Evolutionary conservation across 1,139 yeast genomes (phyloP).

Genomic region (Trichomonascaceae sp.): DNA sequence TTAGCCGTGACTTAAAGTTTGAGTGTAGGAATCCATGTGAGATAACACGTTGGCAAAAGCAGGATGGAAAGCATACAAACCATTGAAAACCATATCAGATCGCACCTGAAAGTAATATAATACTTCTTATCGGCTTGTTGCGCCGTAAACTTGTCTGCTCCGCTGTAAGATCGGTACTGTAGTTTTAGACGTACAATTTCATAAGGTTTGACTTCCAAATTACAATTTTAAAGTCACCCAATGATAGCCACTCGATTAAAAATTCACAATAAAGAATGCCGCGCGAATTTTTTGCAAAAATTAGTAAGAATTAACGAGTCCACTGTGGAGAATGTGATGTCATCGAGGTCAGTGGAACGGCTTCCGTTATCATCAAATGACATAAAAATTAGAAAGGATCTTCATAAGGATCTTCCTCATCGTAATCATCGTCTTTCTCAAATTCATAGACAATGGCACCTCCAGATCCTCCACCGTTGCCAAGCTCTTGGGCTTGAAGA

Average conservation of each 20-base stretch:
- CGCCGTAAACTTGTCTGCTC: neutral
- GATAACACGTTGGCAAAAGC: too few relatives aligned
- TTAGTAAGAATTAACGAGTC: neutral
- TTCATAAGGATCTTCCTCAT: slow-evolving; percentile 95
- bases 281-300: neutral
- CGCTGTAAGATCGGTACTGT: neutral
- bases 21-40: too few relatives aligned
- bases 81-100: neutral
- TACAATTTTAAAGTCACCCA: neutral
- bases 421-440: slow-evolving; percentile 81
- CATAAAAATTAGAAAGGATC: slow-evolving; percentile 62
- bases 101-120: neutral
- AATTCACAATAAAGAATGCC: neutral
- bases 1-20: too few relatives aligned
- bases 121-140: neutral
- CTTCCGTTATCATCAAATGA: neutral
- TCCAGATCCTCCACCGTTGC: slow-evolving; percentile 54
- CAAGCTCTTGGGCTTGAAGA: slow-evolving; percentile 77
- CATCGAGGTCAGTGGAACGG: neutral
- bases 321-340: neutral
- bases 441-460: slow-evolving; percentile 88
- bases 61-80: too few relatives aligned
- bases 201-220: neutral
- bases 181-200: neutral
- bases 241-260: neutral